Conservation (phyloP, 768 basidiomycete species). For the Mycena alexandri region DNA sequence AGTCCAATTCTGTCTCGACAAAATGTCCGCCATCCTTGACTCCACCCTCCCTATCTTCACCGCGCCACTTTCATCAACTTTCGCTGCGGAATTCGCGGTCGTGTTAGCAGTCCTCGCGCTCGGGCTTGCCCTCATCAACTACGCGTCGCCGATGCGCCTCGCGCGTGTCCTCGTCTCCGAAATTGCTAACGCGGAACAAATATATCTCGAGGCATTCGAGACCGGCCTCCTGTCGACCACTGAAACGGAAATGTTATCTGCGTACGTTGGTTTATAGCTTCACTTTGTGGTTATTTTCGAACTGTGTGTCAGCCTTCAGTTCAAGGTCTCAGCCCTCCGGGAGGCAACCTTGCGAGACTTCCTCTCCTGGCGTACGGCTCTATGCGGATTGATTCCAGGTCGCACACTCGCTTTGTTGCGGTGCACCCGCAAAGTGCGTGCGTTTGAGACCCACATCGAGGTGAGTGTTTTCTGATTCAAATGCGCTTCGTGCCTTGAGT, state of each 20-base stretch:
- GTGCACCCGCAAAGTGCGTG: background rate
- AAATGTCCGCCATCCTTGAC: no score
- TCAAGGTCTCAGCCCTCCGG: background rate
- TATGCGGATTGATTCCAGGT: no score
- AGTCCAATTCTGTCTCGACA: no score
- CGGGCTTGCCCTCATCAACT: background rate
- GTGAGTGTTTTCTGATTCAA: background rate
- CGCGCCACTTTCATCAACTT: no score
- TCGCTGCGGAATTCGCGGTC: no score
- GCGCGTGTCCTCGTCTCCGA: background rate
- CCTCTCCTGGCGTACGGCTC: background rate
- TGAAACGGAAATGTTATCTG: background rate
- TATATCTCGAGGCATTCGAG: constrained; percentile 12
- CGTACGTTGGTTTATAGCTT: background rate
- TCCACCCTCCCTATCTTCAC: no score
- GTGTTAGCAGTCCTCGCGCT: no score
- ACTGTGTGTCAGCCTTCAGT: background rate
- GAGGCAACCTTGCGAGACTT: background rate
- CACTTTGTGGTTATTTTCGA: background rate
- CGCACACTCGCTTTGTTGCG: background rate
- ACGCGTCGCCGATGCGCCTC: constrained; percentile 6
- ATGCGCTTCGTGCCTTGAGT: no score
- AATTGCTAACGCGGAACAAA: background rate
- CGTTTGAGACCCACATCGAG: constrained; percentile 12
- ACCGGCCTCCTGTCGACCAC: background rate